Evolutionary conservation across 805 yeast species (phyloP), one percentile per base, ranked within the genome.

Genomic region (Starmerella etchellsii): DNA sequence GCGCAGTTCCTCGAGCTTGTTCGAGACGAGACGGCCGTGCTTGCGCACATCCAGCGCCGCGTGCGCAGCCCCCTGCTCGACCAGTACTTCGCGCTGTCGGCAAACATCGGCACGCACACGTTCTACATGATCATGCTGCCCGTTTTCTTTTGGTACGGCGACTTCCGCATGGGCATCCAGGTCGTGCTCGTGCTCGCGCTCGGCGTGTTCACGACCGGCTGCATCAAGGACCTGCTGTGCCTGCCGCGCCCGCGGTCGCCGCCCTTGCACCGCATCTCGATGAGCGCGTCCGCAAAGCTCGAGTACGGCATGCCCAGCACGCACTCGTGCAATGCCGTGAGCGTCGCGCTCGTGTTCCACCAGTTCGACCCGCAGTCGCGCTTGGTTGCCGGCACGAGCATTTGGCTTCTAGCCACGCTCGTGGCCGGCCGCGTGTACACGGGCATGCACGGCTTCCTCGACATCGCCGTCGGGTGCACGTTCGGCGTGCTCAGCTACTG

Each of bases 251-350:
- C 98, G 1, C 62, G 74, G 44, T 78, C 94, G 2, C 97, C 98
- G 1, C 97, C 98, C 0, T 60, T 88, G 31, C 82, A 78, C 55
- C 69, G 98, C 53, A 76, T 88, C 51, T 85, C 97, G 9, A 71
- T 88, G 75, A 77, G 87, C 43, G 78, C 80, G n/a, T 82, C 83
- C 50, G 91, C 97, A 0, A 73, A 94, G 2, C 74, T 79, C 53
- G 98, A 88, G 58, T 88, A 88, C 59, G 98, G 98, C 3, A 84
- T 87, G 52, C 98, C 97, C 1, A 75, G 85, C 31, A 78, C 93
- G 3, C 98, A 88, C 59, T 71, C 88, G n/a, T 93, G 96, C 26
- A 91, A 88, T 60, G 95, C 96, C 4, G 76, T 93, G 0, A 79
- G 83, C 0, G 94, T 82, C 3, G 72, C 82, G 0, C 52, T 83